phyloP scores from a whole-genome alignment of 2,329 filamentous ascomycete species.

The Ophiostoma himal-ulmi region DNA sequence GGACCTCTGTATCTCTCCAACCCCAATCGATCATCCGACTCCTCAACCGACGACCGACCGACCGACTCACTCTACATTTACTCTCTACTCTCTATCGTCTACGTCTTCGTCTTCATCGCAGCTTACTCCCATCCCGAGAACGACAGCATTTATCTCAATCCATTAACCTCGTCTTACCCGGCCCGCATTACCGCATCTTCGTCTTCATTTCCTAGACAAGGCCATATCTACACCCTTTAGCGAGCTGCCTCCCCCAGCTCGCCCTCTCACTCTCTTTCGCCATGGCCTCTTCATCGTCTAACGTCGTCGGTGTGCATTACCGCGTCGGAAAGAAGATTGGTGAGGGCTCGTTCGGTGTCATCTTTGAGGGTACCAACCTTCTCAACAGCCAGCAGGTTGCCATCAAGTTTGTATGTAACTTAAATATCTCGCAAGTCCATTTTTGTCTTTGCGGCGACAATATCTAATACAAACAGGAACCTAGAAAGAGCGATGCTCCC shows the following conservation, averaged over 20 bases:
- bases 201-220: background rate
- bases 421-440: background rate
- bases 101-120: background rate
- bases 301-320: slow-evolving; percentile 98
- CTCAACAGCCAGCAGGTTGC: slow-evolving; percentile 99
- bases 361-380: slow-evolving; percentile 97
- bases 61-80: background rate
- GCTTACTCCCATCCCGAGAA: background rate
- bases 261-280: slow-evolving; percentile 27
- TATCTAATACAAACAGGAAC: slow-evolving; percentile 58
- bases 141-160: background rate
- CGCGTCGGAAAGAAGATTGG: slow-evolving; percentile 99
- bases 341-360: slow-evolving; percentile 96
- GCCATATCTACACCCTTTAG: background rate
- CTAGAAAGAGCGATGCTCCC: slow-evolving; percentile 95
- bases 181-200: background rate
- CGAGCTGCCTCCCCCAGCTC: slow-evolving; percentile 6
- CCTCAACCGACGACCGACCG: background rate
- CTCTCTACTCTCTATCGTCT: background rate
- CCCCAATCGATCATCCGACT: background rate
- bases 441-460: background rate
- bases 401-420: slow-evolving; percentile 86
- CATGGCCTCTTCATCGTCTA: slow-evolving; percentile 87
- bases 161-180: background rate
- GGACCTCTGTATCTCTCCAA: background rate